phyloP scores from a whole-genome alignment of 2,329 filamentous ascomycete genomes.

The Torrubiella hemipterigena region DNA sequence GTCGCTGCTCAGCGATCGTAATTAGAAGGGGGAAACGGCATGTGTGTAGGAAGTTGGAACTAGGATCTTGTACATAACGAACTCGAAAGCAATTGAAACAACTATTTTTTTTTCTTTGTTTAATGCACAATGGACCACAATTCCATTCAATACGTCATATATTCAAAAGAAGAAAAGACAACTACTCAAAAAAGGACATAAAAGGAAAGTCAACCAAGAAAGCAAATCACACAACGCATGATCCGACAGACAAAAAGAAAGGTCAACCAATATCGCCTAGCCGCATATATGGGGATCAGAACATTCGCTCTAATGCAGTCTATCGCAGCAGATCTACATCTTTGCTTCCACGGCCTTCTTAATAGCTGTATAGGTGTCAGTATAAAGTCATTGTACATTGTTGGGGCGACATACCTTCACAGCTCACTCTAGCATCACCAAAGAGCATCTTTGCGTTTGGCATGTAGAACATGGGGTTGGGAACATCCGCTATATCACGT shows the following conservation, averaged over 20 bases:
- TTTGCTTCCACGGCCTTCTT: constrained; percentile 25
- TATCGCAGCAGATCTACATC: constrained; percentile 5
- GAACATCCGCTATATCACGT: constrained; percentile 57
- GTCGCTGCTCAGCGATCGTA: constrained; percentile 22
- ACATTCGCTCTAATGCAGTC: too few relatives aligned
- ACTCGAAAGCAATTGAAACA: too few relatives aligned
- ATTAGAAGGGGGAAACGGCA: constrained; percentile 4
- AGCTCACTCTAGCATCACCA: constrained; percentile 75
- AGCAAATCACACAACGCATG: neutral
- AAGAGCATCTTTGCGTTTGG: constrained; percentile 84
- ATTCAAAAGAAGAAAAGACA: neutral
- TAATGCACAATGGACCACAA: too few relatives aligned
- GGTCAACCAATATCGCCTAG: too few relatives aligned
- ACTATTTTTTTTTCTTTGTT: neutral
- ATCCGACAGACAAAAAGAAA: too few relatives aligned
- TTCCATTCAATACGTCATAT: too few relatives aligned
- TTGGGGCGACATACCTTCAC: constrained; percentile 49
- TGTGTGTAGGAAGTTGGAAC: constrained; percentile 2
- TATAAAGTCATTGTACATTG: neutral
- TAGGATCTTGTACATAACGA: constrained; percentile 19
- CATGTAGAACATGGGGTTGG: constrained; percentile 92
- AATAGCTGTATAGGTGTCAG: constrained; percentile 22
- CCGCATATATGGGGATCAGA: too few relatives aligned
- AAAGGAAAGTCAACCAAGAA: neutral
- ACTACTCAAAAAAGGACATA: constrained; percentile 1